Conservation (phyloP, 768 basidiomycete species). For the Lactarius akahatsu region DNA sequence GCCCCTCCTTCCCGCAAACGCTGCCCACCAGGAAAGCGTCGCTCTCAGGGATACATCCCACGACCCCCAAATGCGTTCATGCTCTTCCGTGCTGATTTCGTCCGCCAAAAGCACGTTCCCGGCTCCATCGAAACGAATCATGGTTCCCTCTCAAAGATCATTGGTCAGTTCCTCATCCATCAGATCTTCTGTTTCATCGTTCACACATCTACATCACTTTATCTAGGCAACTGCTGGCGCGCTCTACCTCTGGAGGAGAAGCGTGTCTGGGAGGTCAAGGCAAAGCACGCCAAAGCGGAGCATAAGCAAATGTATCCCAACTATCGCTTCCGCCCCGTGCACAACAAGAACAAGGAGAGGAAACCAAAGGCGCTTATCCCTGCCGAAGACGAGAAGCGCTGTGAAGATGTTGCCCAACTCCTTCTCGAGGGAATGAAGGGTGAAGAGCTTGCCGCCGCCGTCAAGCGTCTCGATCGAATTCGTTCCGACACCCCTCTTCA, state of each 20-base stretch:
- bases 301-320: conserved; percentile 70
- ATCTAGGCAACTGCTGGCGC: conserved; percentile 56
- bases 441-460: conserved; percentile 30
- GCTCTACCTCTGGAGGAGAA: conserved; percentile 69
- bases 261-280: conserved; percentile 67
- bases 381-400: conserved; percentile 29
- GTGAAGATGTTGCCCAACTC: conserved; percentile 29
- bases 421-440: conserved; percentile 31
- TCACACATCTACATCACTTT: neutral
- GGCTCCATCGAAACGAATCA: conserved; percentile 52
- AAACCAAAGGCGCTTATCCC: conserved; percentile 24
- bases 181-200: neutral
- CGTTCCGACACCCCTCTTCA: conserved; percentile 26
- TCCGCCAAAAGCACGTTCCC: conserved; percentile 48
- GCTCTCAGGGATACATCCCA: conserved; percentile 47
- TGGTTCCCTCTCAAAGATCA: conserved; percentile 50
- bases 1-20: conserved; percentile 46
- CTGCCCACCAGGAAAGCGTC: conserved; percentile 59
- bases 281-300: conserved; percentile 70
- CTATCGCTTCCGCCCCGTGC: conserved; percentile 49
- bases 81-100: conserved; percentile 34
- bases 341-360: conserved; percentile 49
- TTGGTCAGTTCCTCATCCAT: conserved; percentile 33
- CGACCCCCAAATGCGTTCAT: conserved; percentile 43
- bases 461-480: conserved; percentile 27